These are phyloP conservation scores for Bryum argenteum DNA, from an alignment of 225 moss, liverwort and hornwort genomes.

Conservation along the genomic window DNA sequence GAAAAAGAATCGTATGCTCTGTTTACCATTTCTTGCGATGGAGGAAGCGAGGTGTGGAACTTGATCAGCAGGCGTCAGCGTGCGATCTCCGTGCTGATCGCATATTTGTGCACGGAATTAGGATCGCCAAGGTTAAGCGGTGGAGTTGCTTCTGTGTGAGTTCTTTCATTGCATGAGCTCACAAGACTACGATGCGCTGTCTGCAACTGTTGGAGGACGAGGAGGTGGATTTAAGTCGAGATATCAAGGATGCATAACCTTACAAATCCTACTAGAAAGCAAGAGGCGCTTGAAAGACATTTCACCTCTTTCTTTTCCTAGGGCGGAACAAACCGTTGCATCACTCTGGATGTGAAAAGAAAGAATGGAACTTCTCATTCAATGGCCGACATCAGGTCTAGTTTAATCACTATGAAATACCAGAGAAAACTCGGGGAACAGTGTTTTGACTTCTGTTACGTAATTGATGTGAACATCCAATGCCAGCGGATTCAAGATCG, in stretches of 20 bases:
- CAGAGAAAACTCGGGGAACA: conserved; percentile 8
- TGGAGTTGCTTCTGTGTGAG: background rate
- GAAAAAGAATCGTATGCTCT: conserved; percentile 2
- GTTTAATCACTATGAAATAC: background rate
- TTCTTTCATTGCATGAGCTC: background rate
- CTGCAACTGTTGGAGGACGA: conserved; percentile 38
- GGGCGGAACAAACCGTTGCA: conserved; percentile 12
- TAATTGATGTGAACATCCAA: background rate
- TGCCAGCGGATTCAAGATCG: background rate
- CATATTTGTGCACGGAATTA: conserved; percentile 20
- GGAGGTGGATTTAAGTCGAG: conserved; percentile 27
- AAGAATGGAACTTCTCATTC: conserved; percentile 6
- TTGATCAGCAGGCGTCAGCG: conserved; percentile 27
- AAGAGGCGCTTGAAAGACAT: conserved; percentile 21
- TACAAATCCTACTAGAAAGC: conserved; percentile 34
- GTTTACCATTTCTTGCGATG: conserved; percentile 31
- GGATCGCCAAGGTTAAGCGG: background rate
- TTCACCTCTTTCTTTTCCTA: background rate
- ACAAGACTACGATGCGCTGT: conserved; percentile 1
- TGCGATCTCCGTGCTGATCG: conserved; percentile 4
- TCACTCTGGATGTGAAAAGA: conserved; percentile 17
- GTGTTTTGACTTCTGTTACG: background rate
- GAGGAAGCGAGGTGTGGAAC: conserved; percentile 4
- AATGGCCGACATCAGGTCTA: background rate
- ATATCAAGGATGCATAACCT: conserved; percentile 36